phyloP scores from a whole-genome alignment of 2,329 filamentous ascomycete genomes.

The Monosporascus sp. region DNA sequence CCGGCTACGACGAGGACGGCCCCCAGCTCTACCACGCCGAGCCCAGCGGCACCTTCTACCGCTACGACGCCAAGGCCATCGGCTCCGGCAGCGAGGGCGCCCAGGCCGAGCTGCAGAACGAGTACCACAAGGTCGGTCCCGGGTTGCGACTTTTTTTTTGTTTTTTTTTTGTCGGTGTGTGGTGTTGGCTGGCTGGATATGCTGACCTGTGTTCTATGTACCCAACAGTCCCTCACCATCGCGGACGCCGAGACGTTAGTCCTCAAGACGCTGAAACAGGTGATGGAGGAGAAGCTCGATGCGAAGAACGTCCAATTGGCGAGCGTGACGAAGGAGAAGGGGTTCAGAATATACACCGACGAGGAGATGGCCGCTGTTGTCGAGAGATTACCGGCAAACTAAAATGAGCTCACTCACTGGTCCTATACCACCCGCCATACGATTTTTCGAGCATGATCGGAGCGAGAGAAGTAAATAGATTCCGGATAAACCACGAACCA shows the following conservation, averaged over 20 bases:
- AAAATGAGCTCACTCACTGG: slow-evolving; percentile 12
- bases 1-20: slow-evolving; percentile 94
- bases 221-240: slow-evolving; percentile 72
- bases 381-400: slow-evolving; percentile 69
- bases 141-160: not conserved
- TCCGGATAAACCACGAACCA: not conserved
- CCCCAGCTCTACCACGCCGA: slow-evolving; percentile 97
- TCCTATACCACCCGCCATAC: not conserved
- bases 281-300: slow-evolving; percentile 99
- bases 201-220: not conserved
- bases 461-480: not conserved
- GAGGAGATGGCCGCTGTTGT: slow-evolving; percentile 96
- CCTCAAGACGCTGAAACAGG: slow-evolving; percentile 97
- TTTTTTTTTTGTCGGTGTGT: too few relatives aligned
- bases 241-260: slow-evolving; percentile 90
- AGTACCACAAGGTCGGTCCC: slow-evolving; percentile 77
- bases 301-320: slow-evolving; percentile 98
- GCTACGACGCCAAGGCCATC: slow-evolving; percentile 98
- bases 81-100: slow-evolving; percentile 95
- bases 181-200: too few relatives aligned
- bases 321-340: slow-evolving; percentile 95
- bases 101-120: slow-evolving; percentile 95
- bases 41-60: slow-evolving; percentile 96
- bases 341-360: slow-evolving; percentile 97
- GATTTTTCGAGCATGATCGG: not conserved